phyloP scores from a whole-genome alignment of 2,329 filamentous ascomycete genomes.

The Stagonosporopsis chrysanthemi region DNA sequence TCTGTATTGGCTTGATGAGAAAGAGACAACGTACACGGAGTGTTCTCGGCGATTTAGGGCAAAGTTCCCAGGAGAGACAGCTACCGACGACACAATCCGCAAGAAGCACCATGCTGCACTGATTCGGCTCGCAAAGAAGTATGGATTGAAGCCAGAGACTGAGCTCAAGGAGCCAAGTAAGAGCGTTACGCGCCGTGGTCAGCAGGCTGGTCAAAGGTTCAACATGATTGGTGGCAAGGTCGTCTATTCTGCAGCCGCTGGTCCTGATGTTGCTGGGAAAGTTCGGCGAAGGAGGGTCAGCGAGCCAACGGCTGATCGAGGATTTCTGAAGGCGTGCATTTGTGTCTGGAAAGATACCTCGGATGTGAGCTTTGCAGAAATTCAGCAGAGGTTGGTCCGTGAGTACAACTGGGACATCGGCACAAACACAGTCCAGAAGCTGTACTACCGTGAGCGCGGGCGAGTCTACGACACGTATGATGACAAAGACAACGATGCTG shows the following conservation, averaged over 20 bases:
- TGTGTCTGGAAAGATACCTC: constrained; percentile 26
- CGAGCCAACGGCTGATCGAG: constrained; percentile 1
- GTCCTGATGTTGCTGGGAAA: not conserved
- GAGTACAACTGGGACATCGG: constrained; percentile 23
- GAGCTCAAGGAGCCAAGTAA: constrained; percentile 12
- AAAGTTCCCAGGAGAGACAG: constrained; percentile 16
- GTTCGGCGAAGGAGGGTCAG: not conserved
- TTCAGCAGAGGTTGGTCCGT: constrained; percentile 20
- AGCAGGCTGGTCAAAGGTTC: constrained; percentile 7
- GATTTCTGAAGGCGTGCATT: constrained; percentile 24
- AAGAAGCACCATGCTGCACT: constrained; percentile 19
- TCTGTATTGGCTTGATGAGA: constrained; percentile 25
- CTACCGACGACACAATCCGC: constrained; percentile 24
- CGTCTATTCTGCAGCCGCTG: not conserved
- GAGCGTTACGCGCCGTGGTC: constrained; percentile 20
- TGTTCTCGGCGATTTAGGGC: constrained; percentile 11
- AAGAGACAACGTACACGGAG: constrained; percentile 18
- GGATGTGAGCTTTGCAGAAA: constrained; percentile 17
- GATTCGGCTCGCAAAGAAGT: constrained; percentile 5
- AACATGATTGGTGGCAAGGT: constrained; percentile 5
- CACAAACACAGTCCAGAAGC: constrained; percentile 22
- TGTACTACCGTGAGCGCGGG: constrained; percentile 17
- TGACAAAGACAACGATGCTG: not conserved
- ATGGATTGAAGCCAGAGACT: constrained; percentile 15
- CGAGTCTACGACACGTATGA: constrained; percentile 17